These are phyloP conservation scores for Combretum micranthum DNA, from an alignment of 345 rosid genomes.

Conservation along the genomic window DNA sequence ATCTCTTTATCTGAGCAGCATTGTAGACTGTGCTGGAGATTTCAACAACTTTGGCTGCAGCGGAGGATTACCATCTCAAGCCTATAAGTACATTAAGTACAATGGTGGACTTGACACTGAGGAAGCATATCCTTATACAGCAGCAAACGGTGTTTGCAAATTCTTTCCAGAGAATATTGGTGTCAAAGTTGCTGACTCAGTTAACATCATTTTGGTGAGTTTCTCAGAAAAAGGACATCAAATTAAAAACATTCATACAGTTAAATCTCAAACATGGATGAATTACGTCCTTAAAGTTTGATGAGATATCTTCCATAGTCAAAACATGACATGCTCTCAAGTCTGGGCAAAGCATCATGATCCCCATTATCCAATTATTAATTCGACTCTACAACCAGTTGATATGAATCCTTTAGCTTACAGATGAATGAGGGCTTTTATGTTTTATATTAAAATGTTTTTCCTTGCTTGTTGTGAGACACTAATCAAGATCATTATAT, in stretches of 20 bases:
- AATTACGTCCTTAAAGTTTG: not conserved
- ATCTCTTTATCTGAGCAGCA: conserved; percentile 93
- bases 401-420: too few species aligned
- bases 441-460: too few species aligned
- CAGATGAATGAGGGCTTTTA: too few species aligned
- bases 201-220: conserved; percentile 85
- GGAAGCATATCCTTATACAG: conserved; percentile 81
- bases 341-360: too few species aligned
- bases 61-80: conserved; percentile 98
- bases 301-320: too few species aligned
- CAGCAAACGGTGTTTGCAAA: conserved; percentile 54
- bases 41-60: conserved; percentile 83
- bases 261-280: not conserved
- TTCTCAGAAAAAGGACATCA: not conserved
- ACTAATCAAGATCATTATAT: too few species aligned
- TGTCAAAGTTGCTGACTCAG: conserved; percentile 55
- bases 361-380: too few species aligned
- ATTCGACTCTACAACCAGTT: too few species aligned
- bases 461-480: too few species aligned
- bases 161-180: conserved; percentile 72
- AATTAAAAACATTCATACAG: not conserved
- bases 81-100: conserved; percentile 84
- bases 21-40: conserved; percentile 93
- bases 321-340: too few species aligned
- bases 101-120: conserved; percentile 96